Percentiles rank a stretch among this genome's conserved stretches.
phyloP scores from a whole-genome alignment of 176 grass and related monocot genomes.

The Phragmites australis region DNA sequence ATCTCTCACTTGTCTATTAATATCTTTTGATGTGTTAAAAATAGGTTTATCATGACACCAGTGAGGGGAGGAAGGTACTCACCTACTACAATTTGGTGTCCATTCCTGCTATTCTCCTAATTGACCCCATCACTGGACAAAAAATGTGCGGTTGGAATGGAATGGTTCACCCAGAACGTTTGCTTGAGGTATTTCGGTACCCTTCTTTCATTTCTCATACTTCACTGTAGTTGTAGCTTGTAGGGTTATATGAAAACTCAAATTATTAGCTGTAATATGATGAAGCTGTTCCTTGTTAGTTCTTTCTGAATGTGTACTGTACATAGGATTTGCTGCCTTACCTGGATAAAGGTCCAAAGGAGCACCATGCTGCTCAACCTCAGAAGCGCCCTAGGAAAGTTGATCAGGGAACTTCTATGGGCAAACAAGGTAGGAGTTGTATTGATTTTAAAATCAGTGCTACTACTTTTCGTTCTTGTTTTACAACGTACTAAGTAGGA shows the following conservation, averaged over 20 bases:
- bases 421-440: slow-evolving; percentile 50
- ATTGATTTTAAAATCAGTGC: background rate
- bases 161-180: slow-evolving; percentile 88
- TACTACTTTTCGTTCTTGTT: background rate
- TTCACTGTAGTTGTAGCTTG: background rate
- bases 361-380: slow-evolving; percentile 74
- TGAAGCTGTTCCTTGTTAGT: background rate
- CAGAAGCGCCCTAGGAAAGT: slow-evolving; percentile 91
- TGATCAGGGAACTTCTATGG: slow-evolving; percentile 48
- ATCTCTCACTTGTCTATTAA: background rate
- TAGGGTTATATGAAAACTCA: background rate
- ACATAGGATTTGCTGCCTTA: slow-evolving; percentile 88
- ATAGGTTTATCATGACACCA: slow-evolving; percentile 78
- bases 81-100: slow-evolving; percentile 85
- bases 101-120: slow-evolving; percentile 78
- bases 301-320: slow-evolving; percentile 19
- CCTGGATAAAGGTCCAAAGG: slow-evolving; percentile 93
- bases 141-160: slow-evolving; percentile 88
- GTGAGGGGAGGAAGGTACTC: slow-evolving; percentile 92
- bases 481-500: background rate
- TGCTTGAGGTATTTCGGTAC: slow-evolving; percentile 70
- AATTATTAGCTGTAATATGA: background rate
- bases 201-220: background rate
- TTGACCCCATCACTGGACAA: slow-evolving; percentile 93
- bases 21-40: slow-evolving; percentile 21